Evolutionary conservation across 129 eudicot species (phyloP).

Genomic region (Gnaphalium uliginosum): DNA sequence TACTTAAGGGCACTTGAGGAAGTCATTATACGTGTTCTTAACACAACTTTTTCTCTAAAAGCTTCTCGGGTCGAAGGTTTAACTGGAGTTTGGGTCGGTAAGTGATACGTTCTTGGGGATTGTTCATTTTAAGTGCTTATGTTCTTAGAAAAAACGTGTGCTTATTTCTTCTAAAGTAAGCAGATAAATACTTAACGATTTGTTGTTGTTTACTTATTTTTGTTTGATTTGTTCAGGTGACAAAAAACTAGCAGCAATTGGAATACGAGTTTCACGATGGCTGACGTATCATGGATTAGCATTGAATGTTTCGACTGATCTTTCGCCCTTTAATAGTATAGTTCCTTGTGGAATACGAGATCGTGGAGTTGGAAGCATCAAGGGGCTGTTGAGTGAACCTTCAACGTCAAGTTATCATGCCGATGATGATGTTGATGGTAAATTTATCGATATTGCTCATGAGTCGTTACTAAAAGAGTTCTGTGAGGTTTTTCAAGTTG

Average conservation of each 20-base stretch:
- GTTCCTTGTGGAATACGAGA: slow-evolving; percentile 85
- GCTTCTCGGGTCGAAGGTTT: slow-evolving; percentile 58
- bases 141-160: neutral
- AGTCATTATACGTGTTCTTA: slow-evolving; percentile 75
- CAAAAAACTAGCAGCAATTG: slow-evolving; percentile 76
- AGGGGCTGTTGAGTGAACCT: slow-evolving; percentile 38
- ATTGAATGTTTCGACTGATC: slow-evolving; percentile 62
- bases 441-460: slow-evolving; percentile 52
- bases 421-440: slow-evolving; percentile 32
- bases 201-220: slow-evolving; percentile 5
- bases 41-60: slow-evolving; percentile 55
- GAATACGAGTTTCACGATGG: slow-evolving; percentile 78
- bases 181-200: neutral
- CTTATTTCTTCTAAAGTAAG: too few relatives aligned
- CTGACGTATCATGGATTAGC: slow-evolving; percentile 84
- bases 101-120: neutral
- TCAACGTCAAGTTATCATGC: neutral
- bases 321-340: slow-evolving; percentile 58
- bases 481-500: slow-evolving; percentile 69
- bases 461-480: slow-evolving; percentile 61
- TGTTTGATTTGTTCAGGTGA: slow-evolving; percentile 47
- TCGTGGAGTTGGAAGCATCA: slow-evolving; percentile 80
- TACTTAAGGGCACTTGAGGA: slow-evolving; percentile 84
- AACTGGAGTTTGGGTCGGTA: slow-evolving; percentile 53
- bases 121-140: neutral